Conservation (phyloP, 1,284 basidiomycete species). For the Cutaneotrichosporon cutaneum region DNA sequence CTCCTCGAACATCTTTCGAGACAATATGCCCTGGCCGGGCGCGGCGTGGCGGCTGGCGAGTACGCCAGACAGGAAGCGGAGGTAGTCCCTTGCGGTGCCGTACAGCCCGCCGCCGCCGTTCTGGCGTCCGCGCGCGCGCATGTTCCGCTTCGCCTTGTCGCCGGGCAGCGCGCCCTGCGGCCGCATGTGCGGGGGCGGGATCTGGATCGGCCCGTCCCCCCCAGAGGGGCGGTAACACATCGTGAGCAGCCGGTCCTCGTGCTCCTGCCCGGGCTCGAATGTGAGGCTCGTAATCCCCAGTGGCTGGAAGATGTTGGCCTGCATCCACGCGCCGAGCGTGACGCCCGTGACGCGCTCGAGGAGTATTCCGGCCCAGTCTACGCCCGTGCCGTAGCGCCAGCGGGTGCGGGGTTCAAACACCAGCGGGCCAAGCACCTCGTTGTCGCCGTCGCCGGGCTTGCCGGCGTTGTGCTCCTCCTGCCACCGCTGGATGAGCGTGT, state of each 20-base stretch:
- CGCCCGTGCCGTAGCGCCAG: constrained; percentile 19
- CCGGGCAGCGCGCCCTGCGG: constrained; percentile 6
- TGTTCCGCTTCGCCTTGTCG: constrained; percentile 2
- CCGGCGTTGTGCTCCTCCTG: constrained; percentile 8
- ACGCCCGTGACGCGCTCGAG: constrained; percentile 18
- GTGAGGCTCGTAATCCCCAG: constrained; percentile 35
- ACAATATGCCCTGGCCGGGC: constrained; percentile 24
- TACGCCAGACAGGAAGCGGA: constrained; percentile 23
- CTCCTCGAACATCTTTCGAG: constrained; percentile 23
- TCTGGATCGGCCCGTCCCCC: not conserved
- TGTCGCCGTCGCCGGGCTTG: not conserved
- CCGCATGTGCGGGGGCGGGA: constrained; percentile 1
- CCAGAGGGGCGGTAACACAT: constrained; percentile 10
- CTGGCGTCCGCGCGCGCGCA: not conserved
- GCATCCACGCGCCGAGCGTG: constrained; percentile 24
- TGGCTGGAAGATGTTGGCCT: constrained; percentile 41
- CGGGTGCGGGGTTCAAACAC: constrained; percentile 25
- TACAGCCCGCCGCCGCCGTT: constrained; percentile 27
- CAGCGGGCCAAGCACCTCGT: constrained; percentile 24
- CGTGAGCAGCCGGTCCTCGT: constrained; percentile 19
- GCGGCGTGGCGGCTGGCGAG: constrained; percentile 16
- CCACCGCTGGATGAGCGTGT: constrained; percentile 12
- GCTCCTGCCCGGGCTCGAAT: constrained; percentile 34
- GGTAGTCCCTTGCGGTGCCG: constrained; percentile 23
- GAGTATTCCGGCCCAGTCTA: constrained; percentile 28